Evolutionary conservation across 106 monocot genomes (phyloP), one percentile per base, ranked within the genome.

Genomic region (Acorus gramineus): DNA sequence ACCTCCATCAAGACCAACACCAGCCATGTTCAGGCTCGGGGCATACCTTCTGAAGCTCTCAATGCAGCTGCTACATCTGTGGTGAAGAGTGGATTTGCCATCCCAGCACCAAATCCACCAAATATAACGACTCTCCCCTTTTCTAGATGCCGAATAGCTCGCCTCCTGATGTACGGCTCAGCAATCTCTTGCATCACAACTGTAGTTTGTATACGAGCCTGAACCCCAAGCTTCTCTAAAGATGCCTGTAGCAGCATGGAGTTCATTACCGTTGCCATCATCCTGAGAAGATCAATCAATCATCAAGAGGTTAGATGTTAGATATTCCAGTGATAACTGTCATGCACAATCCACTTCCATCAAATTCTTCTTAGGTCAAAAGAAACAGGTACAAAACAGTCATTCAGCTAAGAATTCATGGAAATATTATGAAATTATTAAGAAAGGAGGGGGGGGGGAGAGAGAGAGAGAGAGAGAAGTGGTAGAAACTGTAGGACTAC

Each of bases 261-360:
- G 58, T 99, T 99, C 98, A 99, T 99, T 46, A 79, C 78, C 7
- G 92, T 89, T 73, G 92, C 98, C 98, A 99, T 91, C 98, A 92
- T 98, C 58, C 96, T 98, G 85, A 55, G 43, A 66, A 10, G 4
- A 61, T 56, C 3, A 7, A 47, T 12, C 56, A 42, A 55, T 14
- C 8, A 49, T 3, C 45, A 8, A 47, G 8, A 12, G 4, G 2
- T 11, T 50, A 66, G 50, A 44, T 46, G 61, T 3, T 46, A 61
- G 7, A 61, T 10, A 61, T 10, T 5, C 12, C 9, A 9, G 9
- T 58, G 11, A 14, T 48, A 68, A 48, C 5, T 45, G 28, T 28
- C 28, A 28, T 28, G 28, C 28, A 28, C 28, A 28, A 28, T 28
- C 28, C 28, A 28, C 28, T 28, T 28, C 28, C 28, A 28, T 28